A percentile compares a stretch with the other conserved stretches of the same genome.
phyloP scores from a whole-genome alignment of 345 rosid genomes.

The Bruguiera sexangula region DNA sequence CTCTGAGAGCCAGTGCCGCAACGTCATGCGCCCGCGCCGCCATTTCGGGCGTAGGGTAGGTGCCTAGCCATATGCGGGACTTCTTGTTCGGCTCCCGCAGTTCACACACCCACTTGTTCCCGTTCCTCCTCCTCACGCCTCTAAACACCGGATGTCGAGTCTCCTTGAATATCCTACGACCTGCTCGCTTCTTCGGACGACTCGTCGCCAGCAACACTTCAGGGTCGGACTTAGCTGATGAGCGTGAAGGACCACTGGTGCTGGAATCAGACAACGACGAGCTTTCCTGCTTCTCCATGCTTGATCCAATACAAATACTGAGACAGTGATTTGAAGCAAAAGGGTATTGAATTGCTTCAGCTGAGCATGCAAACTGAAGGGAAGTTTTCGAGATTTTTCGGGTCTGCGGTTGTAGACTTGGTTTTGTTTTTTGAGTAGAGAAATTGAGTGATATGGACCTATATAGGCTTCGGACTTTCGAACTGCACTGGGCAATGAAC shows the following conservation, averaged over 20 bases:
- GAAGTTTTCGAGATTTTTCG: too few species aligned
- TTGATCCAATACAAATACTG: too few species aligned
- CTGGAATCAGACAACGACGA: constrained; percentile 23
- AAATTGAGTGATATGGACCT: too few species aligned
- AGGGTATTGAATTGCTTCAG: too few species aligned
- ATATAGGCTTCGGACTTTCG: too few species aligned
- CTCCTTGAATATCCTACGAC: constrained; percentile 58
- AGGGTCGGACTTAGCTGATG: constrained; percentile 11
- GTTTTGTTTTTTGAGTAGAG: too few species aligned
- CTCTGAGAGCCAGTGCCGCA: constrained; percentile 59
- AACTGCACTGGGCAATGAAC: too few species aligned
- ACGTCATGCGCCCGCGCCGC: constrained; percentile 84
- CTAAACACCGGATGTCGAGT: constrained; percentile 74
- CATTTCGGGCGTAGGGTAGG: constrained; percentile 72
- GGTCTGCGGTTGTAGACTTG: too few species aligned
- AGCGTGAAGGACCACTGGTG: not conserved
- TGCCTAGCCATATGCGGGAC: constrained; percentile 71
- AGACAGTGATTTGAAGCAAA: too few species aligned
- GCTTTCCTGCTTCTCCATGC: constrained; percentile 5
- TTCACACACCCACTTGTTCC: constrained; percentile 72
- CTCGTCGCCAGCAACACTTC: constrained; percentile 15
- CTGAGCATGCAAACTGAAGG: too few species aligned
- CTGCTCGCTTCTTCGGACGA: constrained; percentile 22
- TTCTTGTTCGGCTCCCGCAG: constrained; percentile 56
- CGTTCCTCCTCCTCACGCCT: constrained; percentile 57